These are phyloP conservation scores for Serpula lacrymans DNA, from an alignment of 768 basidiomycete species.

Conservation along the genomic window DNA sequence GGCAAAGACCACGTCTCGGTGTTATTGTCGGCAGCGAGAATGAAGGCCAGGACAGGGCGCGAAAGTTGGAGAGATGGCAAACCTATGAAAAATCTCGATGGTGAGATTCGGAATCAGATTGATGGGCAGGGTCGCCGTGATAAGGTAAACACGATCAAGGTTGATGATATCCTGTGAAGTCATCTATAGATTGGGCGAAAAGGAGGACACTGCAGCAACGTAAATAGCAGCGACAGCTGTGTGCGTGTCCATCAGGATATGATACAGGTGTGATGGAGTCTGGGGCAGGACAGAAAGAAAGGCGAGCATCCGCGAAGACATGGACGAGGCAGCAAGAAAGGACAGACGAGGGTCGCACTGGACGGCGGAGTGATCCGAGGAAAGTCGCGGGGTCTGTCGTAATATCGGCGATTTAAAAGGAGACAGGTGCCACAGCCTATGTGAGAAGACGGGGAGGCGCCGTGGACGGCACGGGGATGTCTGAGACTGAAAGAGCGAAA, in stretches of 20 bases:
- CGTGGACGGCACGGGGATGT: constrained; percentile 21
- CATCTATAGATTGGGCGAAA: background rate
- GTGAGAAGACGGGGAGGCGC: constrained; percentile 21
- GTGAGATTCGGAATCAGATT: constrained; percentile 27
- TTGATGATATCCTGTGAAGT: constrained; percentile 23
- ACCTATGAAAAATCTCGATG: constrained; percentile 15
- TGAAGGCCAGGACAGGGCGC: too few relatives aligned
- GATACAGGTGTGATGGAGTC: constrained; percentile 5
- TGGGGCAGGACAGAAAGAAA: background rate
- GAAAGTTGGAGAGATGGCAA: too few relatives aligned
- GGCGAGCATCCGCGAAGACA: constrained; percentile 1
- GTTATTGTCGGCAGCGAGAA: too few relatives aligned
- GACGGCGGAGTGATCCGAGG: constrained; percentile 6
- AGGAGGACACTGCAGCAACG: constrained; percentile 10
- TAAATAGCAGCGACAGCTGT: constrained; percentile 5
- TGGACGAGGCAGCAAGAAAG: background rate
- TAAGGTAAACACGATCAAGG: constrained; percentile 36
- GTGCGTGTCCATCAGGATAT: background rate
- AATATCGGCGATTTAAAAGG: constrained; percentile 30
- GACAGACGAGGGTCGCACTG: background rate
- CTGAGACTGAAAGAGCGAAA: constrained; percentile 24
- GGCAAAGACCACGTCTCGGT: too few relatives aligned
- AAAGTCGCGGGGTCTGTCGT: constrained; percentile 20
- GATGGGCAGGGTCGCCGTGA: constrained; percentile 33
- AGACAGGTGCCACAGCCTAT: constrained; percentile 6